Conservation (phyloP, 2,329 filamentous ascomycete species). For the Neofusicoccum ribis region DNA sequence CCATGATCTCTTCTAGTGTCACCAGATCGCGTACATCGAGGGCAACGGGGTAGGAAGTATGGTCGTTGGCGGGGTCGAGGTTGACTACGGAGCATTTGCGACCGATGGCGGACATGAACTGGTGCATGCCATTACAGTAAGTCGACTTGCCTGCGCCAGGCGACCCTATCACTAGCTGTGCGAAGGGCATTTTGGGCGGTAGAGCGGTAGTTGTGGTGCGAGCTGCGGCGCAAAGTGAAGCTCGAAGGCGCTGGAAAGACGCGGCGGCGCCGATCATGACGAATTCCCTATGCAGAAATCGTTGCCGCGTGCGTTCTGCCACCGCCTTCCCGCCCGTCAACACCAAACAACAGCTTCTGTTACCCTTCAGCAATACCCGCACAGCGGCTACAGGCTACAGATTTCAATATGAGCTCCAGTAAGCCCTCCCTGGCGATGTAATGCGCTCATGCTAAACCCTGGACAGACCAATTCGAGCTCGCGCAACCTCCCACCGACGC, state of each 20-base stretch:
- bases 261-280: constrained; percentile 19
- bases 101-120: constrained; percentile 94
- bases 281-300: background rate
- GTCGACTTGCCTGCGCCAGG: constrained; percentile 96
- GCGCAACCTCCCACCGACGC: constrained; percentile 80
- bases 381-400: constrained; percentile 21
- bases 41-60: constrained; percentile 82
- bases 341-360: constrained; percentile 12
- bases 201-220: background rate
- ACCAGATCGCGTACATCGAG: constrained; percentile 88
- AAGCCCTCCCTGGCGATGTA: background rate
- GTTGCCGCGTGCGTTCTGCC: constrained; percentile 12
- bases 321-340: constrained; percentile 11
- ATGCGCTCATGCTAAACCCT: background rate
- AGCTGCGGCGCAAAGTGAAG: constrained; percentile 1
- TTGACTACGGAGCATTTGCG: constrained; percentile 95
- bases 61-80: constrained; percentile 94
- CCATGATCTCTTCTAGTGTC: constrained; percentile 93
- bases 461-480: constrained; percentile 71
- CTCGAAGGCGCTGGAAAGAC: constrained; percentile 16
- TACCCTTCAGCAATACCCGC: background rate
- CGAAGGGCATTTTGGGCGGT: constrained; percentile 53
- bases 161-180: constrained; percentile 88
- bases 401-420: constrained; percentile 22
- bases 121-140: constrained; percentile 98